These are phyloP conservation scores for Takashimella koratensis DNA, from an alignment of 1,284 basidiomycete genomes.

Conservation along the genomic window DNA sequence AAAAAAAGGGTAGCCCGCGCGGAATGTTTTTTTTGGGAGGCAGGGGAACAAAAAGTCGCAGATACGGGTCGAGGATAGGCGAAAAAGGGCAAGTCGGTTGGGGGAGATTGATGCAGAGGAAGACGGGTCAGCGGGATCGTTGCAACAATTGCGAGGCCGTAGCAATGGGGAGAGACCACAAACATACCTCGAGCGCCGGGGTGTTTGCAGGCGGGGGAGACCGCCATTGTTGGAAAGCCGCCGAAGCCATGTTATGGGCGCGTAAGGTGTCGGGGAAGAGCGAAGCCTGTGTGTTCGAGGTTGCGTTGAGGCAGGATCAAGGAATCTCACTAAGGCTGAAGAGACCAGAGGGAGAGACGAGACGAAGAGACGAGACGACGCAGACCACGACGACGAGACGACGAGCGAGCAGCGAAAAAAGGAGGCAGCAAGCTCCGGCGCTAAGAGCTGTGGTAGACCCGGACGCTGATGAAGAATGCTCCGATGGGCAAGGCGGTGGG, in stretches of 20 bases:
- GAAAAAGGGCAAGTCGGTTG: too few relatives aligned
- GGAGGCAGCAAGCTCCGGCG: not conserved
- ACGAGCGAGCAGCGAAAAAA: not conserved
- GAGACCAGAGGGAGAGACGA: too few relatives aligned
- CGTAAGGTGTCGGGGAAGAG: too few relatives aligned
- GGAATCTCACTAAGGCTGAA: too few relatives aligned
- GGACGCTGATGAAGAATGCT: not conserved
- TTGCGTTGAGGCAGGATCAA: too few relatives aligned
- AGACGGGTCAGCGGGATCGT: not conserved
- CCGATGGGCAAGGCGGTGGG: not conserved
- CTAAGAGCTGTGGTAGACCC: not conserved
- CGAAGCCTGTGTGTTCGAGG: too few relatives aligned
- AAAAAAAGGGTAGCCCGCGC: not conserved
- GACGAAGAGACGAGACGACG: too few relatives aligned
- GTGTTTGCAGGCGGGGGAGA: slow-evolving; percentile 4
- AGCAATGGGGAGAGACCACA: slow-evolving; percentile 5
- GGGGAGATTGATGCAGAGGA: too few relatives aligned
- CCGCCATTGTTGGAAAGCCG: slow-evolving; percentile 8
- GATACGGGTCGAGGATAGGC: not conserved
- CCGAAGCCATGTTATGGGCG: slow-evolving; percentile 4
- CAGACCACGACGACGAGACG: too few relatives aligned
- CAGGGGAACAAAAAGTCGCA: too few relatives aligned
- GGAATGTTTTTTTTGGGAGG: slow-evolving; percentile 4
- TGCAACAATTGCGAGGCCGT: not conserved
- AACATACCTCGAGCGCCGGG: slow-evolving; percentile 7